Base-by-base conservation (phyloP, 768 basidiomycete genomes). In the Lentinula raphanica region DNA sequence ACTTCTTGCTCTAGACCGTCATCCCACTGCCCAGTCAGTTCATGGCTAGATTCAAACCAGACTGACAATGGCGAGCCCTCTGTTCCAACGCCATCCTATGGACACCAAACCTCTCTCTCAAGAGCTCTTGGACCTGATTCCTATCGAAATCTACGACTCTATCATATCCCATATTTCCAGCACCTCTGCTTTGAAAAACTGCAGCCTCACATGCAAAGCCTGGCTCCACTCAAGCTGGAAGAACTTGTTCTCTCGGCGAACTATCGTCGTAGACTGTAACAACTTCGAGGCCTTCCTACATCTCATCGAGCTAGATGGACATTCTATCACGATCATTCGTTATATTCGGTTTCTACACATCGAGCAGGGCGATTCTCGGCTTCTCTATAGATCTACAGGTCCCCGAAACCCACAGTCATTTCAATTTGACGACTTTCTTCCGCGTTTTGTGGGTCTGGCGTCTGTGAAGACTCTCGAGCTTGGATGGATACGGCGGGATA, bases 171-270 rank as follows among this genome's bases (percentile, higher is more conserved):
- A 28, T 12, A 11, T 56, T 11, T n/a, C 35, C 42, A 25, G 32
- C 32, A 31, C 25, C 9, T 40, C 54, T 4, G 27, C 40, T 19
- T 36, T 56, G 32, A 56, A 44, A 19, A 44, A 28, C 28, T 56
- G 54, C 27, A 44, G 54, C 36, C 44, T 56, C 7, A 46, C 44
- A 1, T 56, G 54, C 44, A 42, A 23, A 56, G 39, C 54, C 13
- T 56, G 54, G 54, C 54, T 44, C 23, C 54, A 19, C 27, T n/a
- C 54, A 23, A 56, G 54, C 40, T 46, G 54, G 44, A 44, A 38
- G 29, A 29, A 19, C 4, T 17, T 56, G 1, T 56, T 56, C n/a
- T 42, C 8, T 27, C n/a, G 13, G 9, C 23, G 40, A 12, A 32
- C 11, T 29, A 31, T 56, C 6, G 25, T 46, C 28, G 29, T 56